Percentiles rank a stretch among this genome's conserved stretches.
Conservation (phyloP, 306 rosid genomes). For the Prunus persica region Prunus_persica_NCBIv2 NC_034010.1:1269001-1269500, state of each 20-base stretch:
- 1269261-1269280: not conserved
- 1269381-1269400: too few species aligned
- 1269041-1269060: not conserved
- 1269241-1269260: too few species aligned
- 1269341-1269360: too few species aligned
- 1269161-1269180: not conserved
- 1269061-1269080: not conserved
- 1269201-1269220: not conserved
- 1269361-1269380: too few species aligned
- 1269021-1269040: not conserved
- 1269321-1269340: too few species aligned
- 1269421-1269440: too few species aligned
- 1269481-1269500: too few species aligned
- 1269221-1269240: not conserved
- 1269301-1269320: too few species aligned
- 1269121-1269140: not conserved
- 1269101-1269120: not conserved
- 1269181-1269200: not conserved
- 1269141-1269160: not conserved
- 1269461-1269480: too few species aligned
- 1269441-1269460: too few species aligned
- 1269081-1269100: not conserved
- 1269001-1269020: not conserved
- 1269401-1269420: too few species aligned
- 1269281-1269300: too few species aligned